Evolutionary conservation across 2,329 filamentous ascomycete species (phyloP).

Genomic region (Claviceps purpurea): DNA sequence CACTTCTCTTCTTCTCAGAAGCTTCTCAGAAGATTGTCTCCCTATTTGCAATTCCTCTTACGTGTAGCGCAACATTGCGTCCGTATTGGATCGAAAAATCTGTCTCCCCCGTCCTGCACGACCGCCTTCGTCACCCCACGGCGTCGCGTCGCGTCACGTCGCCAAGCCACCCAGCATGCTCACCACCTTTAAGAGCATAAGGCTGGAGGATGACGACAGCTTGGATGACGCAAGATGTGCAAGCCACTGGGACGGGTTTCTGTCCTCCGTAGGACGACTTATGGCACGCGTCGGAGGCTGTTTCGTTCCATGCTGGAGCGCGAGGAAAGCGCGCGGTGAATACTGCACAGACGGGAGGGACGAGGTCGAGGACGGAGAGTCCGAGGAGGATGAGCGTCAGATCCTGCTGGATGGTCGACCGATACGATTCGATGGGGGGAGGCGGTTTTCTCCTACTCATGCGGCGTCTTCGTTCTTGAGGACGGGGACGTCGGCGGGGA

Average conservation of each 20-base stretch:
- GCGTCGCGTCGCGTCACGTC: not conserved
- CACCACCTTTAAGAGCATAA: slow-evolving; percentile 2
- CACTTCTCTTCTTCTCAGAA: too few species aligned
- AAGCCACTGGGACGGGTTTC: not conserved
- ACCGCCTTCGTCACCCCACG: not conserved
- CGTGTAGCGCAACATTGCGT: too few species aligned
- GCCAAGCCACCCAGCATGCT: not conserved
- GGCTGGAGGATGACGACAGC: slow-evolving; percentile 22
- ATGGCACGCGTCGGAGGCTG: not conserved
- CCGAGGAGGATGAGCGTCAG: slow-evolving; percentile 12
- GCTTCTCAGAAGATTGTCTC: too few species aligned
- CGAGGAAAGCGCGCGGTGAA: slow-evolving; percentile 7
- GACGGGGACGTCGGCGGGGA: slow-evolving; percentile 27
- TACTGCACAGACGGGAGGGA: slow-evolving; percentile 14
- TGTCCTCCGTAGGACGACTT: not conserved
- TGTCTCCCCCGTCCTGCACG: too few species aligned
- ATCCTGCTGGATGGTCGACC: slow-evolving; percentile 3
- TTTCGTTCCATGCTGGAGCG: slow-evolving; percentile 6
- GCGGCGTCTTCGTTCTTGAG: slow-evolving; percentile 27
- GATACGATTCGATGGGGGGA: too few species aligned
- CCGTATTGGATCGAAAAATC: too few species aligned
- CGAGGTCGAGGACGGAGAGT: slow-evolving; percentile 12
- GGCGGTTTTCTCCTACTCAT: slow-evolving; percentile 20
- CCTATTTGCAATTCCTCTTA: too few species aligned
- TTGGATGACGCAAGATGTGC: slow-evolving; percentile 12